A percentile compares a stretch with the other conserved stretches of the same genome.
These are phyloP conservation scores for Lipomyces orientalis DNA, from an alignment of 805 yeast genomes.

Conservation along the genomic window DNA sequence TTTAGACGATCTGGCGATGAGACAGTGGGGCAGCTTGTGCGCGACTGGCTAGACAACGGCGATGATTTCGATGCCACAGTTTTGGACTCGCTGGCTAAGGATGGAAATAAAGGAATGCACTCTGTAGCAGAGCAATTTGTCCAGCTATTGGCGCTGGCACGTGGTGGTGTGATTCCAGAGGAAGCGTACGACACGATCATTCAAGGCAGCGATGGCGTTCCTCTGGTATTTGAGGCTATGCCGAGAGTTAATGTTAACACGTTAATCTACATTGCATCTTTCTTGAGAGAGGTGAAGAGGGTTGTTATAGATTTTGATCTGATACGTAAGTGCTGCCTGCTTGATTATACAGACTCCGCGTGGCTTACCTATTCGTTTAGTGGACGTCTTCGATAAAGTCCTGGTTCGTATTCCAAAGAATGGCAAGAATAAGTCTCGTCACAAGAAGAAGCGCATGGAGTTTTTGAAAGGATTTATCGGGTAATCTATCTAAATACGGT, in stretches of 20 bases:
- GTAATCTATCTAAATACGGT: background rate
- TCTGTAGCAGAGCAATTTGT: conserved; percentile 48
- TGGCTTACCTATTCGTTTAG: conserved; percentile 18
- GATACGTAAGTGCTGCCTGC: conserved; percentile 14
- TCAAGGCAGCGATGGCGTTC: conserved; percentile 44
- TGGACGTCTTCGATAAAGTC: conserved; percentile 45
- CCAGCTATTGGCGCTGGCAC: conserved; percentile 45
- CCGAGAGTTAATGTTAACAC: conserved; percentile 53
- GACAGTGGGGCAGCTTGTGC: conserved; percentile 41
- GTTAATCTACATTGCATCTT: conserved; percentile 50
- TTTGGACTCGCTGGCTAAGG: conserved; percentile 34
- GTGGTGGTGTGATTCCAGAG: conserved; percentile 52
- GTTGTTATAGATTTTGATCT: conserved; percentile 39
- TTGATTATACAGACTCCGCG: background rate
- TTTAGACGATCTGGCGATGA: conserved; percentile 36
- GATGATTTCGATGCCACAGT: conserved; percentile 43
- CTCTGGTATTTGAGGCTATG: conserved; percentile 48
- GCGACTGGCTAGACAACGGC: conserved; percentile 47
- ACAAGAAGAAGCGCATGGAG: conserved; percentile 45
- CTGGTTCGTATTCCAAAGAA: conserved; percentile 45
- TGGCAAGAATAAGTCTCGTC: conserved; percentile 44
- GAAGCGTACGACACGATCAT: conserved; percentile 40
- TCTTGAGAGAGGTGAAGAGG: conserved; percentile 47
- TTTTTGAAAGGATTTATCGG: conserved; percentile 44
- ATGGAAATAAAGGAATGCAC: conserved; percentile 49